Evolutionary conservation across 2,329 filamentous ascomycete species (phyloP), one percentile per base, ranked within the genome.

Genomic region (Fusarium succisae): DNA sequence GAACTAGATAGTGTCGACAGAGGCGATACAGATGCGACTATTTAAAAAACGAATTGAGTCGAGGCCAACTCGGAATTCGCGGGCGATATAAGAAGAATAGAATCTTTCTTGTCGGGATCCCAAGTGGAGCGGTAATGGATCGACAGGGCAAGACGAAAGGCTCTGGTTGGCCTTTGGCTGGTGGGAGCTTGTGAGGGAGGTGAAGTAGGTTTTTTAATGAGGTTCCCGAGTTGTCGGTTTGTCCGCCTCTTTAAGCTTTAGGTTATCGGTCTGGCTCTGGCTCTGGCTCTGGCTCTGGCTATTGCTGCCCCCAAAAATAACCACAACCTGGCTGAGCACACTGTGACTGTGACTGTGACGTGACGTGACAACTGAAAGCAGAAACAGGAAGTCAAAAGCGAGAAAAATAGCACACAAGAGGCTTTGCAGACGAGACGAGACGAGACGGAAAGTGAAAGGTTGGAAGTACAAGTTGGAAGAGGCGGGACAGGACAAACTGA

Each of bases 101-200:
- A 62, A 53, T 53, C 13, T 59, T 64, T 39, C 51, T 69, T 69
- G 43, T 63, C 58, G 22, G 24, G 30, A 59, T 30, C 35, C 60
- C 60, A 53, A 76, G 70, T 68, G 60, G 69, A 70, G 70, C 67
- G 68, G 69, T 75, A 61, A 72, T 72, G 56, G 76, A 74, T 75
- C 68, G 70, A 73, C 70, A 73, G 71, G 76, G 75, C 72, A 65
- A 66, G 66, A 67, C 66, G 53, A 63, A 63, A 55, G 24, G 35
- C 51, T 55, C 51, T 55, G 48, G 32, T 58, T 60, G 50, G 59
- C 30, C 24, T 47, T 59, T 57, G 47, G 44, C 39, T 38, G 66
- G 71, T 61, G 55, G 62, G 48, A 45, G 43, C 43, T 45, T 45
- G 43, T 45, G 43, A 72, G 48, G 51, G n/a, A 63, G 63, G 37